Evolutionary conservation across 257 asterid genomes (phyloP).

Genomic region (Nicotiana knightiana): DNA sequence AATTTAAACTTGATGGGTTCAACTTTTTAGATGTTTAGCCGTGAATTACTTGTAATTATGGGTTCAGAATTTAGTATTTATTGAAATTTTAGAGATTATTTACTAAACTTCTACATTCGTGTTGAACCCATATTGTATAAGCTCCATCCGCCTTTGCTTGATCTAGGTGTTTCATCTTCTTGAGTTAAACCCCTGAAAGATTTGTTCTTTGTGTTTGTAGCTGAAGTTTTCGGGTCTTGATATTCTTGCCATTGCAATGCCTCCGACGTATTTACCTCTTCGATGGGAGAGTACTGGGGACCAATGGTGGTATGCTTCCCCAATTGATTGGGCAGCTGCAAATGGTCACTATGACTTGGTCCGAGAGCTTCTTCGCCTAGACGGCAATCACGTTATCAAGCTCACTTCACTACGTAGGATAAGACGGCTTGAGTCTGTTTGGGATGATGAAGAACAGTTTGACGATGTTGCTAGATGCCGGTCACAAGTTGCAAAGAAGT

Average conservation of each 20-base stretch:
- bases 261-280: constrained; percentile 70
- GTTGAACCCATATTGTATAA: too few species aligned
- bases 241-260: constrained; percentile 26
- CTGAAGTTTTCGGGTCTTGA: too few species aligned
- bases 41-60: too few species aligned
- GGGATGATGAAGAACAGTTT: constrained; percentile 93
- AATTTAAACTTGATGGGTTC: too few species aligned
- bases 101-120: too few species aligned
- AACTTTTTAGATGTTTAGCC: too few species aligned
- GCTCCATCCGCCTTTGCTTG: too few species aligned
- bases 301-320: constrained; percentile 99
- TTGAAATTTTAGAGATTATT: too few species aligned
- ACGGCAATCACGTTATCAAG: constrained; percentile 78
- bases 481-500: constrained; percentile 51
- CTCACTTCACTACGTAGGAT: constrained; percentile 79
- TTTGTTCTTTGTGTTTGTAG: too few species aligned
- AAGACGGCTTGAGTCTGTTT: constrained; percentile 85
- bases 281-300: constrained; percentile 99
- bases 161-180: too few species aligned
- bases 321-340: constrained; percentile 96
- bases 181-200: too few species aligned
- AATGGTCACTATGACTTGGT: constrained; percentile 91
- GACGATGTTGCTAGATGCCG: constrained; percentile 71
- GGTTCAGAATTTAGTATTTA: too few species aligned
- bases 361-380: constrained; percentile 84